Evolutionary conservation across 495 filamentous ascomycete species (phyloP).

Genomic region (Pyrenula massariospora): DNA sequence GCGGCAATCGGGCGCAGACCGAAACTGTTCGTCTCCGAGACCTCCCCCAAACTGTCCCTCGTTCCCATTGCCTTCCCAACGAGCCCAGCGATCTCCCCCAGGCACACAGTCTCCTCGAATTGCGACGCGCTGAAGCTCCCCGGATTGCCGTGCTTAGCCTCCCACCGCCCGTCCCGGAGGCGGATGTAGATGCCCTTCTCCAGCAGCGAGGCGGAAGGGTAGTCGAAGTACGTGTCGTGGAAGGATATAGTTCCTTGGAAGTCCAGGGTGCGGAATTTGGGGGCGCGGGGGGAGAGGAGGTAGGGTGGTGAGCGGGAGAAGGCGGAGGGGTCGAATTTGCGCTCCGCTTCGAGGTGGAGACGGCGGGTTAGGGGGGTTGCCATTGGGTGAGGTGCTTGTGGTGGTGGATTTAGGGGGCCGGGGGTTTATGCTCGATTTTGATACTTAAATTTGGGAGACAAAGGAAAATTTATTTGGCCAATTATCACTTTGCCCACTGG

Average conservation of each 20-base stretch:
- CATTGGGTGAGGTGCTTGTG: no score
- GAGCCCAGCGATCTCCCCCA: background rate
- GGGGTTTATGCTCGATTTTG: no score
- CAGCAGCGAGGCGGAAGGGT: background rate
- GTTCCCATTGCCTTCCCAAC: background rate
- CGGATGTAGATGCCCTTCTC: background rate
- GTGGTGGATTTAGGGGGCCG: no score
- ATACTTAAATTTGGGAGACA: no score
- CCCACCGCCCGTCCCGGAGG: background rate
- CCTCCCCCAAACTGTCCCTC: background rate
- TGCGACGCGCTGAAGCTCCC: background rate
- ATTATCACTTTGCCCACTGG: no score
- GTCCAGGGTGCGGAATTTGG: background rate
- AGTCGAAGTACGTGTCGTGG: background rate
- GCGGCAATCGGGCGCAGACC: constrained; percentile 15
- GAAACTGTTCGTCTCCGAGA: constrained; percentile 4
- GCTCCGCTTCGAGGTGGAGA: background rate
- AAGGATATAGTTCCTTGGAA: background rate
- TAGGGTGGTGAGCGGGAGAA: background rate
- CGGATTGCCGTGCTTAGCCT: background rate
- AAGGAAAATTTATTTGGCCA: no score
- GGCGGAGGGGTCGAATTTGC: background rate
- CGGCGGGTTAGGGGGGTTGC: background rate
- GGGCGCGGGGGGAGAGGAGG: background rate
- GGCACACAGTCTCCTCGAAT: background rate